Evolutionary conservation across 2,329 filamentous ascomycete genomes (phyloP), one percentile per base, ranked within the genome.

Genomic region (Dactylellina parvicollis): DNA sequence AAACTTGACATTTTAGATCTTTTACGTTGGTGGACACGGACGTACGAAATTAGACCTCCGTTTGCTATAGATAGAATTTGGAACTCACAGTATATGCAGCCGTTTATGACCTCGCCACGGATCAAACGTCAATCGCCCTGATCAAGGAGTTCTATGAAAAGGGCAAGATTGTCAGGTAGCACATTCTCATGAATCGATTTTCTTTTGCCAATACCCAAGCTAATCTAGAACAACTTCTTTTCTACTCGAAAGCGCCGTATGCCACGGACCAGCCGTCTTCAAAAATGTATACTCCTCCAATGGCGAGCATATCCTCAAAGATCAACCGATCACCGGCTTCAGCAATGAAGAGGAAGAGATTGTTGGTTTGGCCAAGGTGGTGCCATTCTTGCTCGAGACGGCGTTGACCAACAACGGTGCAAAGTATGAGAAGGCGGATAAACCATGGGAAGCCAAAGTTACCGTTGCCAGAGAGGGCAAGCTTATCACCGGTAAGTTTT

Each of bases 251-350:
- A 72, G 70, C 0, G 87, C 89, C 2, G 88, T 91, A 47, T 91
- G 89, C 82, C 89, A 91, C 80, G 89, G 88, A 4, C 87, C 89
- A 1, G 86, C 85, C 2, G 89, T 85, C 10, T 82, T 91, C 14
- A 82, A 84, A 52, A 84, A 88, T 76, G 88, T 86, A 34, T 85
- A 84, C 77, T 77, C 83, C 18, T 75, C 80, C 3, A 81, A 84
- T 72, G 87, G 86, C 32, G 81, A 82, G 75, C 82, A 83, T 55
- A 80, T 90, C 8, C 79, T 90, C 38, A 80, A 83, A 54, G 87
- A 85, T 46, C 84, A 84, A 78, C 81, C 83, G 47, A 86, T 87
- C 22, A 89, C 87, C 0, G 88, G 85, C 8, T 87, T 88, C 78
- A 85, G 83, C 34, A 86, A 88, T 77, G 80, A 72, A 0, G 87